phyloP scores from a whole-genome alignment of 441 rosid species.

The Adansonia gregorii region DNA sequence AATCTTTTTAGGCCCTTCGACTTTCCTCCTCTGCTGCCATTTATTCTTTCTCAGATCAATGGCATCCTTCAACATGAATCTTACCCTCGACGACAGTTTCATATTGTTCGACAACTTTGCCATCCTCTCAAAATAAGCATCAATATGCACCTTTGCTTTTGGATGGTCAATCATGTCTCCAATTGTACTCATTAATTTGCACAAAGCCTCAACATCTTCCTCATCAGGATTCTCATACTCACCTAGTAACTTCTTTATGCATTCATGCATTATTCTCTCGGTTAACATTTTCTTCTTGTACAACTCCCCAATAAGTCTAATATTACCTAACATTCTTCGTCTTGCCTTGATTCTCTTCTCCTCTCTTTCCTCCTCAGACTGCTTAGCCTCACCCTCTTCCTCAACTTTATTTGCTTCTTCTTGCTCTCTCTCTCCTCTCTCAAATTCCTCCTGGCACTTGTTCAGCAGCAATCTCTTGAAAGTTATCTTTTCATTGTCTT shows the following conservation, averaged over 20 bases:
- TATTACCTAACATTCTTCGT: constrained; percentile 91
- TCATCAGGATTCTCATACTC: constrained; percentile 82
- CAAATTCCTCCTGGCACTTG: constrained; percentile 96
- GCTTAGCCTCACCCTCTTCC: constrained; percentile 18
- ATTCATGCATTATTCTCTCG: constrained; percentile 87
- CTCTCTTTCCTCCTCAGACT: constrained; percentile 75
- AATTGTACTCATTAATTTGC: constrained; percentile 91
- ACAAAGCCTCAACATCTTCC: constrained; percentile 90
- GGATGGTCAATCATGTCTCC: constrained; percentile 86
- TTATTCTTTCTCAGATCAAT: constrained; percentile 88
- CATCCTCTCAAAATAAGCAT: constrained; percentile 80
- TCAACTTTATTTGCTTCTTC: constrained; percentile 19
- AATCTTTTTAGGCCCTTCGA: constrained; percentile 97
- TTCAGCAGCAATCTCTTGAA: constrained; percentile 85
- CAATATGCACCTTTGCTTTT: constrained; percentile 70
- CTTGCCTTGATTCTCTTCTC: constrained; percentile 83
- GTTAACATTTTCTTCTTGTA: constrained; percentile 87
- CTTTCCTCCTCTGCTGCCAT: constrained; percentile 98
- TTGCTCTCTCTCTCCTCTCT: constrained; percentile 29
- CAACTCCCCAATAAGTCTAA: constrained; percentile 94
- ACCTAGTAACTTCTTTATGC: constrained; percentile 78
- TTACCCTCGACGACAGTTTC: constrained; percentile 75
- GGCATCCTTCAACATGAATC: constrained; percentile 91
- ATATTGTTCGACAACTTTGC: constrained; percentile 60
- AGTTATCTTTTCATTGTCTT: constrained; percentile 69